Evolutionary conservation across 441 rosid genomes (phyloP).

Genomic region (Mallotus japonicus): DNA sequence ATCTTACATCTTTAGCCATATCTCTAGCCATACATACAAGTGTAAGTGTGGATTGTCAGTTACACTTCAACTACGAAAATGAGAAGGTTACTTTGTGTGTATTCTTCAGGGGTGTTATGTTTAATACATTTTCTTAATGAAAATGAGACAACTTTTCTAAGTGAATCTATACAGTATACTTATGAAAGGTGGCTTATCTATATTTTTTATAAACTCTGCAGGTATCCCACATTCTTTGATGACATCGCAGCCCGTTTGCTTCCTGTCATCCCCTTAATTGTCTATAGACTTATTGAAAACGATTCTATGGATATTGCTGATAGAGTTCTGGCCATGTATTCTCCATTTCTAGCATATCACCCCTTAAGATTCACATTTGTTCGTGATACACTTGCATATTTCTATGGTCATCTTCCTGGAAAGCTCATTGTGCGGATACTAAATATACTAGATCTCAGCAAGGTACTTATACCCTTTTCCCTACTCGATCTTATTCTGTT

Average conservation of each 20-base stretch:
- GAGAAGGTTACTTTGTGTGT: neutral
- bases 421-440: constrained; percentile 70
- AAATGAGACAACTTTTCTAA: neutral
- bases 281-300: constrained; percentile 91
- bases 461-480: constrained; percentile 47
- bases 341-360: constrained; percentile 67
- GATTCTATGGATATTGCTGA: constrained; percentile 80
- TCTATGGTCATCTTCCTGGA: constrained; percentile 87
- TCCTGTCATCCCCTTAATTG: constrained; percentile 86
- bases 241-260: constrained; percentile 88
- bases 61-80: neutral
- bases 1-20: neutral
- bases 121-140: neutral
- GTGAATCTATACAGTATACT: neutral
- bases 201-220: constrained; percentile 31
- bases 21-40: neutral
- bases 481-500: neutral
- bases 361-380: constrained; percentile 92
- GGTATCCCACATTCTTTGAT: constrained; percentile 93
- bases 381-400: constrained; percentile 94
- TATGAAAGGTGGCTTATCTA: neutral
- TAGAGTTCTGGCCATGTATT: constrained; percentile 54
- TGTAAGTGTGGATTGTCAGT: neutral
- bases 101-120: neutral
- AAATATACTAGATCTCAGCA: constrained; percentile 76